These are phyloP conservation scores for Rhizoctonia solani DNA, from an alignment of 1,284 basidiomycete genomes.

Conservation along the genomic window DNA sequence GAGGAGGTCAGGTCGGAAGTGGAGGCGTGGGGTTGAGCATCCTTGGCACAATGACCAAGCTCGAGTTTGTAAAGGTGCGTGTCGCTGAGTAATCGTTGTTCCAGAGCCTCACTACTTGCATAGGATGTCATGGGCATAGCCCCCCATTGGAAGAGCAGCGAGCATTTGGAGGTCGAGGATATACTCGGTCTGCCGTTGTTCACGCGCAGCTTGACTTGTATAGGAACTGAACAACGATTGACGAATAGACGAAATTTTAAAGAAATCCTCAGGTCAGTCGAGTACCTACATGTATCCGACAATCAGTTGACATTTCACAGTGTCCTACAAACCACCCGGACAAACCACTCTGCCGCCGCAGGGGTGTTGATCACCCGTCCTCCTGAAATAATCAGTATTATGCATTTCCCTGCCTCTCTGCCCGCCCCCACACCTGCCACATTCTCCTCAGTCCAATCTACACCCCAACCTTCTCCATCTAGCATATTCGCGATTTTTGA, in stretches of 20 bases:
- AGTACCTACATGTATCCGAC: neutral
- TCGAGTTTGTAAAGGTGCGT: constrained; percentile 42
- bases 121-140: constrained; percentile 48
- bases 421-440: constrained; percentile 27
- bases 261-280: constrained; percentile 17
- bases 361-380: constrained; percentile 66
- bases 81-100: neutral
- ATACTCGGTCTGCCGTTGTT: constrained; percentile 7
- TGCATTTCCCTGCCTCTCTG: constrained; percentile 50
- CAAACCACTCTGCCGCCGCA: constrained; percentile 18
- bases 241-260: constrained; percentile 21
- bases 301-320: neutral
- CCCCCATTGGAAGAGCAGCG: neutral
- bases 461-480: constrained; percentile 39
- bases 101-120: neutral
- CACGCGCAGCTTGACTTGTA: neutral
- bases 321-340: constrained; percentile 17
- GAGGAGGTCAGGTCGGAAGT: constrained; percentile 35
- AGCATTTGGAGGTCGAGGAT: constrained; percentile 9
- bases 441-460: constrained; percentile 31
- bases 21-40: constrained; percentile 46
- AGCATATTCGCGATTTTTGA: constrained; percentile 60
- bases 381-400: constrained; percentile 64
- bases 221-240: neutral
- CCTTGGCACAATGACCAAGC: constrained; percentile 42